Evolutionary conservation across 2,329 filamentous ascomycete genomes (phyloP).

Genomic region (Neofusicoccum kwambonambiense): DNA sequence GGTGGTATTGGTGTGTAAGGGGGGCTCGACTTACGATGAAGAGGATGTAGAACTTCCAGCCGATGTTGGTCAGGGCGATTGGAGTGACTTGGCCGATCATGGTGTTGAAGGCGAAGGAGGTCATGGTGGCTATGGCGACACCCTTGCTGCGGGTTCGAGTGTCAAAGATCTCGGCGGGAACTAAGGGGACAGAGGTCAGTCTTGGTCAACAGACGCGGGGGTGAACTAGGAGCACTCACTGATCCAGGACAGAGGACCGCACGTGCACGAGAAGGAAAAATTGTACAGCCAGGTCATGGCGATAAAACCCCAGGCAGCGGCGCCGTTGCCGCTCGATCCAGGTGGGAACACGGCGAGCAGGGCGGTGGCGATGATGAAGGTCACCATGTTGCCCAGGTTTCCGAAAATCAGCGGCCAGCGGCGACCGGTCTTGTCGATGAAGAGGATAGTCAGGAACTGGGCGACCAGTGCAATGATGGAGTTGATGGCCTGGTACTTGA

Average conservation of each 20-base stretch:
- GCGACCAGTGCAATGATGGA: conserved; percentile 68
- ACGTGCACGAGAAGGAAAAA: conserved; percentile 70
- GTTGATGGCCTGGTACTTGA: conserved; percentile 75
- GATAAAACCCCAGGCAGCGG: conserved; percentile 72
- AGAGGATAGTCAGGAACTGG: conserved; percentile 65
- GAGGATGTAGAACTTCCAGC: conserved; percentile 59
- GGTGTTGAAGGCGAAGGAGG: conserved; percentile 72
- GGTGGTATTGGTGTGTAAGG: not conserved
- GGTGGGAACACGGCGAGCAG: conserved; percentile 63
- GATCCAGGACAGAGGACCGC: conserved; percentile 65
- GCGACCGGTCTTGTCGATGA: conserved; percentile 69
- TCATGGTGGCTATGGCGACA: conserved; percentile 73
- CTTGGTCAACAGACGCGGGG: conserved; percentile 56
- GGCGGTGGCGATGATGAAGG: conserved; percentile 67
- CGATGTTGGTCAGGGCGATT: conserved; percentile 56
- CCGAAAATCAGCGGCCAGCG: conserved; percentile 70
- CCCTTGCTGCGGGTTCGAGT: conserved; percentile 72
- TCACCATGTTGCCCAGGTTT: conserved; percentile 68
- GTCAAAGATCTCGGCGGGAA: conserved; percentile 73
- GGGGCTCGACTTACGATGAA: conserved; percentile 50
- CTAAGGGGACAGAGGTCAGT: conserved; percentile 26
- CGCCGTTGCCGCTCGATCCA: conserved; percentile 48
- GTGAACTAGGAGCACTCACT: not conserved
- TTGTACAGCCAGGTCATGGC: conserved; percentile 78
- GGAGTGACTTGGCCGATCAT: conserved; percentile 70